phyloP scores from a whole-genome alignment of 129 eudicot genomes.

The Pulicaria dysenterica region DNA sequence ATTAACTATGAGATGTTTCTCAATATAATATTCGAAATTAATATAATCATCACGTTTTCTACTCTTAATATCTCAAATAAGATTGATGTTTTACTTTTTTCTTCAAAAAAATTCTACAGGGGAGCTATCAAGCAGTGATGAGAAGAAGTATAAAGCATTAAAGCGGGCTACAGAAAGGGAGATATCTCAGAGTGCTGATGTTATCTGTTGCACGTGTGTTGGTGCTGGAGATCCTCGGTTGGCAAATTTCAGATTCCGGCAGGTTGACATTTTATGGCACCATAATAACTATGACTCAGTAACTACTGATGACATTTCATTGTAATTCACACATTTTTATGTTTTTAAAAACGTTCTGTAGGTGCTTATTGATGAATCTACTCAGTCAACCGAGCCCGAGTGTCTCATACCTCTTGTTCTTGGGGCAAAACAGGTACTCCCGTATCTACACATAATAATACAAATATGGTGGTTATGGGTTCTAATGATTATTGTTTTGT shows the following conservation, averaged over 20 bases:
- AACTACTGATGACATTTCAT: background rate
- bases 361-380: slow-evolving; percentile 92
- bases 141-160: slow-evolving; percentile 77
- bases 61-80: no score
- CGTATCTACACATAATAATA: background rate
- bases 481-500: slow-evolving; percentile 1
- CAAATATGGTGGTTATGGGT: background rate
- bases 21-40: background rate
- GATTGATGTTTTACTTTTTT: background rate
- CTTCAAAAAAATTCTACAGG: slow-evolving; percentile 38
- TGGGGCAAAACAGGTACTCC: slow-evolving; percentile 73
- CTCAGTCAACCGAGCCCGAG: slow-evolving; percentile 84
- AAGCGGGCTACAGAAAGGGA: slow-evolving; percentile 89
- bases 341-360: background rate
- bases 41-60: background rate
- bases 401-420: slow-evolving; percentile 85
- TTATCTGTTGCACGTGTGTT: slow-evolving; percentile 86
- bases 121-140: slow-evolving; percentile 82
- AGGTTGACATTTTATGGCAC: slow-evolving; percentile 34
- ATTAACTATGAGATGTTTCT: background rate
- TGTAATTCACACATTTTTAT: background rate
- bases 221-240: slow-evolving; percentile 93
- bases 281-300: background rate
- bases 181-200: slow-evolving; percentile 92
- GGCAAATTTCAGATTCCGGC: slow-evolving; percentile 81